Percentiles rank a stretch among this genome's conserved stretches.
phyloP scores from a whole-genome alignment of 2,329 filamentous ascomycete genomes.

The Malbranchea zuffiana region DNA sequence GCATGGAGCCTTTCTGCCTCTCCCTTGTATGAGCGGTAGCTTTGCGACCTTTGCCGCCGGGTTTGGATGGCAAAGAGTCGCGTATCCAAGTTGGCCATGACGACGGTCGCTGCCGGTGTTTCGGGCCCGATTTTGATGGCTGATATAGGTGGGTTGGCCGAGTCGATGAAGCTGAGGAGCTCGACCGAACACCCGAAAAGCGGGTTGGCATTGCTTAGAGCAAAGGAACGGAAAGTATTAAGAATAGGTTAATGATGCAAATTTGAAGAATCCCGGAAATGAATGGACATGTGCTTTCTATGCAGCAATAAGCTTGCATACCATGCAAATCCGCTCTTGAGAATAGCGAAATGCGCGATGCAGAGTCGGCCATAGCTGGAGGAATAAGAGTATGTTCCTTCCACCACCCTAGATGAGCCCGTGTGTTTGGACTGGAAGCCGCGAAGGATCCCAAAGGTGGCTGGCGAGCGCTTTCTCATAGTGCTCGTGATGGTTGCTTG shows the following conservation, averaged over 20 bases:
- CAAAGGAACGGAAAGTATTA: conserved; percentile 1
- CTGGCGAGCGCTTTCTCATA: too few relatives aligned
- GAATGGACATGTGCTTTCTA: conserved; percentile 1
- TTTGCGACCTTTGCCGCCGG: conserved; percentile 1
- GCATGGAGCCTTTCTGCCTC: too few relatives aligned
- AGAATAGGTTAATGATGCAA: conserved; percentile 1
- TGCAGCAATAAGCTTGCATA: too few relatives aligned
- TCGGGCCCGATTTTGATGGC: not conserved
- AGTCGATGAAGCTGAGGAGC: conserved; percentile 10
- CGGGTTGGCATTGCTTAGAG: conserved; percentile 9
- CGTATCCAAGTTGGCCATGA: conserved; percentile 14
- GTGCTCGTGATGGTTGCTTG: too few relatives aligned
- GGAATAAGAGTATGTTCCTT: too few relatives aligned
- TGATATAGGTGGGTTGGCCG: conserved; percentile 8
- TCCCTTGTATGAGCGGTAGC: too few relatives aligned
- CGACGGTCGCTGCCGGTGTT: conserved; percentile 8
- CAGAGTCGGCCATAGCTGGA: too few relatives aligned
- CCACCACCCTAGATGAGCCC: too few relatives aligned
- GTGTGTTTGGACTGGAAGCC: too few relatives aligned
- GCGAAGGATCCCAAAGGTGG: too few relatives aligned
- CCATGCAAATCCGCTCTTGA: too few relatives aligned
- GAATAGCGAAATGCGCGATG: too few relatives aligned
- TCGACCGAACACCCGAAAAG: conserved; percentile 6
- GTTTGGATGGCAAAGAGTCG: conserved; percentile 7
- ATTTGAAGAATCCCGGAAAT: not conserved